phyloP scores from a whole-genome alignment of 2,329 filamentous ascomycete genomes.

The Didymella pinodella region DNA sequence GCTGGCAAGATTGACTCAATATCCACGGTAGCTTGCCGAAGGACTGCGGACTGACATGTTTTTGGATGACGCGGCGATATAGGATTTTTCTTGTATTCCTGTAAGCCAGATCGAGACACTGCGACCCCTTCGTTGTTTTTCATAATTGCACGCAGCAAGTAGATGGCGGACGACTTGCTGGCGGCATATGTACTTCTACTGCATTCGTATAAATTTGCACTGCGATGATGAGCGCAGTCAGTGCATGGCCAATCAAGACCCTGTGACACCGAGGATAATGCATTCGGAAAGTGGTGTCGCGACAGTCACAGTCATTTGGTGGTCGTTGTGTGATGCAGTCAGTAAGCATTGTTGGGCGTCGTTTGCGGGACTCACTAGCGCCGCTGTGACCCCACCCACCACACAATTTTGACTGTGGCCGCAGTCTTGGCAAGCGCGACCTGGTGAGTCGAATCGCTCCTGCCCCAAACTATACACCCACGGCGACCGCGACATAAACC shows the following conservation, averaged over 20 bases:
- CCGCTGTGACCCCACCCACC: constrained; percentile 2
- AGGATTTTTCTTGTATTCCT: constrained; percentile 5
- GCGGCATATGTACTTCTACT: constrained; percentile 44
- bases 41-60: constrained; percentile 4
- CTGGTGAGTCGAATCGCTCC: constrained; percentile 20
- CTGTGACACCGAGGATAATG: not conserved
- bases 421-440: constrained; percentile 20
- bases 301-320: not conserved
- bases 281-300: not conserved
- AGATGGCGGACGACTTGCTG: constrained; percentile 10
- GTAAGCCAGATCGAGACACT: constrained; percentile 4
- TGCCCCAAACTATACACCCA: constrained; percentile 21
- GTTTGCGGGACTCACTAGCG: constrained; percentile 9
- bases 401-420: constrained; percentile 21
- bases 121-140: constrained; percentile 16
- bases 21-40: constrained; percentile 6
- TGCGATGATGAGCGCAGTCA: constrained; percentile 12
- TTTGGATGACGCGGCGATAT: constrained; percentile 8
- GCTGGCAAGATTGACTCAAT: constrained; percentile 16
- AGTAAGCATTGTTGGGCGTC: not conserved
- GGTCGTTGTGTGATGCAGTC: not conserved
- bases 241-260: constrained; percentile 1
- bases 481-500: constrained; percentile 32
- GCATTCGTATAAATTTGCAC: constrained; percentile 42
- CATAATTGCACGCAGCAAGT: constrained; percentile 12